Evolutionary conservation across 495 filamentous ascomycete genomes (phyloP).

Genomic region (Bacidia gigantensis): DNA sequence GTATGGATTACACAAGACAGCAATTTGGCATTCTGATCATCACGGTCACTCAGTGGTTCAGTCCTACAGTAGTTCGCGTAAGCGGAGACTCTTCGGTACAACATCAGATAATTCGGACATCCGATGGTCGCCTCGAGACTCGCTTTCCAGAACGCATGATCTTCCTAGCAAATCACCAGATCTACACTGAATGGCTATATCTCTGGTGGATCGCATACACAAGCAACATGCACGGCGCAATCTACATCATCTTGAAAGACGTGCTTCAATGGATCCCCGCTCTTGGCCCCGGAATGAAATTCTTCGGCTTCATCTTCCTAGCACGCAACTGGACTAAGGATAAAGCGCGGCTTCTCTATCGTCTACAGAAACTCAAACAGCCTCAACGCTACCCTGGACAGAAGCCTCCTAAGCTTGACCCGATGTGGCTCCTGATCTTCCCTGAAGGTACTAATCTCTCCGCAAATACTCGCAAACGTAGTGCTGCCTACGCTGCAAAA

Average conservation of each 20-base stretch:
- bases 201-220: constrained; percentile 59
- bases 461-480: constrained; percentile 40
- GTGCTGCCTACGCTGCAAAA: constrained; percentile 43
- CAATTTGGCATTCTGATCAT: constrained; percentile 46
- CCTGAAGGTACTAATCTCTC: constrained; percentile 57
- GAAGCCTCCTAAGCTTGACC: constrained; percentile 36
- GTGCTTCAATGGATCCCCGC: constrained; percentile 51
- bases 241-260: constrained; percentile 60
- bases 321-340: constrained; percentile 53
- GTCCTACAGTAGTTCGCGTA: constrained; percentile 44
- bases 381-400: constrained; percentile 37
- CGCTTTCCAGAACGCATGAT: constrained; percentile 48
- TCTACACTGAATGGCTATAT: constrained; percentile 62
- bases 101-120: constrained; percentile 40
- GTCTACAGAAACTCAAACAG: constrained; percentile 44
- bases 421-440: constrained; percentile 61
- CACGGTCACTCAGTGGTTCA: constrained; percentile 48
- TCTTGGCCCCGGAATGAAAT: constrained; percentile 51
- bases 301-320: constrained; percentile 59
- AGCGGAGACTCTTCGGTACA: constrained; percentile 47
- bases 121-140: constrained; percentile 41
- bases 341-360: constrained; percentile 44
- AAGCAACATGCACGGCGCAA: constrained; percentile 48
- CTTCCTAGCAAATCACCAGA: constrained; percentile 54
- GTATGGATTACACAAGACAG: constrained; percentile 54